Base-by-base conservation (phyloP, 495 filamentous ascomycete species). In the Xylaria palmicola region DNA sequence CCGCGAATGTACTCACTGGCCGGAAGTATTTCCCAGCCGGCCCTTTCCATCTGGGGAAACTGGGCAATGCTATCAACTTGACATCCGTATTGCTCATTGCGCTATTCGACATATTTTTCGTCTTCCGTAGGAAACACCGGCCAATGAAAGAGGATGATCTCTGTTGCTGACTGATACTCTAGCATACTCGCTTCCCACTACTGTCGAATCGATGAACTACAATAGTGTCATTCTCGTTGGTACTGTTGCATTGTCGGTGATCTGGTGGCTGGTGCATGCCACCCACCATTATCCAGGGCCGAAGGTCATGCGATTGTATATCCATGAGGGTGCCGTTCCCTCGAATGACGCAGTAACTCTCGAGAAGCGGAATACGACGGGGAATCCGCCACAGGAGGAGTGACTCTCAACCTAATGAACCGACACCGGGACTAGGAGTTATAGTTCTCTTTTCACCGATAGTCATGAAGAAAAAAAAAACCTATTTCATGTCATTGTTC, bases 101-200 rank as follows among this genome's bases (percentile, higher is more conserved):
- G 1, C 75, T 85, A 22, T 93, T 91, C 69, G 81, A 87, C 53
- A 77, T 89, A 8, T 84, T 92, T 51, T 93, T 88, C 72, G 91
- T 87, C 59, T 91, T 92, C 68, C 75, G 74, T 77, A 57, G 68
- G 73, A 37, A 15, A 2, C 45, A 26, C n/a, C 17, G 1, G 13
- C 45, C 37, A 34, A n/a, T 32, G n/a, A 20, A 15, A 29, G 24
- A 30, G 7, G 20, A 9, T 9, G 10, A 41, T 15, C 27, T 45
- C 24, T 24, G 10, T 15, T n/a, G 30, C 57, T 68, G 48, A 70
- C 45, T 15, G 9, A 40, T 29, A 24, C 41, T 19, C 8, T 50
- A 77, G 89, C 88, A 1, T 88, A 82, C 63, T 68, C 68, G 1
- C 62, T 86, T 50, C 87, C 88, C 0, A 80, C 81, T 1, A 75